These are phyloP conservation scores for Hypoxylon cercidicola DNA, from an alignment of 495 filamentous ascomycete genomes.

Conservation along the genomic window DNA sequence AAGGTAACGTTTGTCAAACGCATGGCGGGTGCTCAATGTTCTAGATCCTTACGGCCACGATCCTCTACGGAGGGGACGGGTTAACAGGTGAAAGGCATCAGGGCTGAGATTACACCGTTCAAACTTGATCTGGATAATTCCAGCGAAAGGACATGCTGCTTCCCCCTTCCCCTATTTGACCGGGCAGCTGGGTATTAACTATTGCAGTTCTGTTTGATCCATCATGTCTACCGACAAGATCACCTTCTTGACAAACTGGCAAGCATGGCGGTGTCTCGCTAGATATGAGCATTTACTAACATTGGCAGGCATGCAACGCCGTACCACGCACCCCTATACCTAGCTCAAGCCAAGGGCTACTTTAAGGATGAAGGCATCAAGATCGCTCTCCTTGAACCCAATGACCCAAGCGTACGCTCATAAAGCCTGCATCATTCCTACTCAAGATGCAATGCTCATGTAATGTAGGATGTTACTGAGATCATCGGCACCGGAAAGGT, in stretches of 20 bases:
- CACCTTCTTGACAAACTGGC: constrained; percentile 80
- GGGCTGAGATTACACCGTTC: constrained; percentile 46
- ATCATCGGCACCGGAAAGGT: constrained; percentile 77
- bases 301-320: constrained; percentile 73
- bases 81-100: constrained; percentile 33
- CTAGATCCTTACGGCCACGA: constrained; percentile 27
- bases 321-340: constrained; percentile 77
- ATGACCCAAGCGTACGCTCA: constrained; percentile 66
- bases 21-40: constrained; percentile 68
- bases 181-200: constrained; percentile 46
- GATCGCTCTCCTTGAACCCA: constrained; percentile 76
- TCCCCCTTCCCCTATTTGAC: constrained; percentile 54
- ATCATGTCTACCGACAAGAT: constrained; percentile 80
- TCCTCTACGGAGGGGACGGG: constrained; percentile 18
- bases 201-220: constrained; percentile 48
- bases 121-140: constrained; percentile 89
- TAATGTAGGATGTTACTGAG: constrained; percentile 68
- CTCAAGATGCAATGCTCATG: constrained; percentile 22
- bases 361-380: constrained; percentile 76
- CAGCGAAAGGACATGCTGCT: constrained; percentile 84
- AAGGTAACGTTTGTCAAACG: constrained; percentile 53
- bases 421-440: neutral
- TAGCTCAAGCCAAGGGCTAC: constrained; percentile 75
- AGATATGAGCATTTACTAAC: constrained; percentile 33
- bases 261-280: constrained; percentile 34